Evolutionary conservation across 179 eudicot species (phyloP), one percentile per base, ranked within the genome.

Genomic region (Corrigiola litoralis): DNA sequence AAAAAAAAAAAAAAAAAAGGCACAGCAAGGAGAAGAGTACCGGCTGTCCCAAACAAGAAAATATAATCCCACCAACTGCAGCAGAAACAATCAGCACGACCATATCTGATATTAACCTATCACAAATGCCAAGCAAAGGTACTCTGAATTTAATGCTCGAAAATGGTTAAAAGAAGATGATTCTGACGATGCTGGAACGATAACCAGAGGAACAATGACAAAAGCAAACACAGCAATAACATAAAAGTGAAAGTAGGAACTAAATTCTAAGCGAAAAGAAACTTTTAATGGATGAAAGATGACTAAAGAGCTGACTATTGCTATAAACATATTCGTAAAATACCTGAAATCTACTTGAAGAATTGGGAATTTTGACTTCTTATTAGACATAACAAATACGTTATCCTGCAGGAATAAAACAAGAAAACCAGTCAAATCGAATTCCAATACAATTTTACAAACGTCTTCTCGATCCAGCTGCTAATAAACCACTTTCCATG

Each of bases 311-410:
- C 25, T 65, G 44, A 14, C 21, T 58, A 1, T 50, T 38, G 9
- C 25, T 27, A 17, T 7, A 18, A 31, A 42, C 23, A 69, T 21
- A 48, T 37, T 52, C 27, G 27, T 45, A 2, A 40, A 66, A 58
- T 69, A 87, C 99, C 97, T 90, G 75, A 94, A 80, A 83, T 94
- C 99, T 49, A 94, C 87, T 87, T 94, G 99, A 76, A 94, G 99
- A 52, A 94, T 80, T 32, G 99, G 97, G 74, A 86, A 94, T 65
- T 87, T 90, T 42, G 99, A 90, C 77, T 94, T 90, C 76, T 83
- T 90, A 76, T 94, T 94, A 62, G 97, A 94, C 97, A 94, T 94
- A 72, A 94, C 99, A 80, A 87, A 94, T 57, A 84, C 91, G 66
- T 94, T 94, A 76, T 87, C 94, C 97, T 87, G 88, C 61, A 78